Evolutionary conservation across 83 land plant species (phyloP), one percentile per base, ranked within the genome.

Genomic region (Thuja plicata): DNA sequence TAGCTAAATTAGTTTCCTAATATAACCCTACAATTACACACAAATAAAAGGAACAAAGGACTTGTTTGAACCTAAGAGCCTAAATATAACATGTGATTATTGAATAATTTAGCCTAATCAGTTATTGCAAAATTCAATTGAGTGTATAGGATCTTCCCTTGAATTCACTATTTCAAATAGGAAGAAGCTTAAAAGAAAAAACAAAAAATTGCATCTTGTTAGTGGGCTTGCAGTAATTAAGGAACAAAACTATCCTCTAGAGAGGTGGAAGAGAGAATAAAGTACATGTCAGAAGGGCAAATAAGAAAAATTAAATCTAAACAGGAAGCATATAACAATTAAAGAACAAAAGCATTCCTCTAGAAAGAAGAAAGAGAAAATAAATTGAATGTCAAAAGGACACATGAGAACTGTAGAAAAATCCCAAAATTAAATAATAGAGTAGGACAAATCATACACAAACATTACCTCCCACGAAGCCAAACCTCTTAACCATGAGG

Each of bases 381-480:
- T 48, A 84, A 46, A 52, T 35, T 84, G 8, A 19, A 82, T 84
- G 60, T 84, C 32, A 84, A 2, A 32, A 50, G 8, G 27, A 45
- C 21, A 79, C 19, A 6, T 76, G 45, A 16, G 38, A 52, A 50
- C 17, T 84, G 52, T 52, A 17, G 17, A 84, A 50, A 16, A 52
- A 84, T 30, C 57, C 15, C 21, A 15, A 30, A 38, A 46, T 6
- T 60, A 17, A 66, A 66, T 27, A 43, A 85, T 41, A 41, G 11
- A 17, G 73, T 38, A 30, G 38, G 40, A 70, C 19, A 60, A 60
- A 19, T 55, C 24, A 60, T 43, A 89, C 32, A 86, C 38, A 87
- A 38, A 57, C 30, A 89, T 30, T 92, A 93, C 96, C 96, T 95
- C 95, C 94, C 93, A 95, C 54, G 96, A 90, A n/a, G 92, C 92